Evolutionary conservation across 148 eudicot species (phyloP), one percentile per base, ranked within the genome.

Genomic region (Spergularia marina): DNA sequence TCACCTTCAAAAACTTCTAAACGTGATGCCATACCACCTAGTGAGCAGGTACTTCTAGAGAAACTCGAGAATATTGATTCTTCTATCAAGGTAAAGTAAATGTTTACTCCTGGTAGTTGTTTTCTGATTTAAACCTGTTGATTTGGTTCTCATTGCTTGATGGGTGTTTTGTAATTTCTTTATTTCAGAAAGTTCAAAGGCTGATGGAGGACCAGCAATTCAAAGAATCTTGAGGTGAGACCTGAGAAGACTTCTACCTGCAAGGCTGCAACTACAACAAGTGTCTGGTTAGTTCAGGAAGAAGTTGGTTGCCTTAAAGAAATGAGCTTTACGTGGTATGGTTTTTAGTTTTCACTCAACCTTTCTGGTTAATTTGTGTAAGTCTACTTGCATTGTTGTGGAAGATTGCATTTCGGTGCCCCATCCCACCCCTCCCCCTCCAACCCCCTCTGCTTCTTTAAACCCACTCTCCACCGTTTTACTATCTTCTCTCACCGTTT

Each of bases 41-140:
- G 78, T 58, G 96, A 91, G 53, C 58, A 82, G 34, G 77, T 77
- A 76, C 85, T 93, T 74, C 73, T 93, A 30, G 92, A 93, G 80
- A 93, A 89, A 71, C 71, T 93, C 51, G 96, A 89, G 77, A 92
- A 93, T 76, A 91, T 93, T 77, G 92, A 85, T 63, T 86, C 81
- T 66, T 91, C 92, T 68, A 85, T 91, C 61, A 93, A 86, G 98
- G 98, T 93, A 86, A 40, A 65, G 4, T 30, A 30, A 71, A 39
- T 34, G 14, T 68, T 10, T 39, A 39, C 12, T 30, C 77, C 5
- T 56, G 13, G 56, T 1, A 72, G 23, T 70, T 75, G 65, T 13
- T 55, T 58, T 21, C 73, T 53, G 25, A 40, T 8, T 20, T 15
- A 5, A 6, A 57, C 23, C 52, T 30, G 30, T 75, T 52, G 4